Conservation (phyloP, 106 monocot species). For the Gastrodia elata region DNA sequence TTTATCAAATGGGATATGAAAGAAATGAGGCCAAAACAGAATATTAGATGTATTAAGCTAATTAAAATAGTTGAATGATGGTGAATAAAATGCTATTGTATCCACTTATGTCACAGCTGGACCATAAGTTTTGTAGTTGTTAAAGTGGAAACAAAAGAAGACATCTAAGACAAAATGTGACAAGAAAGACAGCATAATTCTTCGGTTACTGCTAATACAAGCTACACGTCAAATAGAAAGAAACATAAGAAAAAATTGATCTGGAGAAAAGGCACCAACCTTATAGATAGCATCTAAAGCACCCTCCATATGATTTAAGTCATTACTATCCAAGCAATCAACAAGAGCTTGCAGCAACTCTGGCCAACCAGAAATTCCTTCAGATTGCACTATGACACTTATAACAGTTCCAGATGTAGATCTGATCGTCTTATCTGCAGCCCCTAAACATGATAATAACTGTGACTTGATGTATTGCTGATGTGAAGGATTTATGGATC, state of each 20-base stretch:
- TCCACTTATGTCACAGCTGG: neutral
- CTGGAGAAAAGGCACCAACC: constrained; percentile 22
- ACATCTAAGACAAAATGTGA: neutral
- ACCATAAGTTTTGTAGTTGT: neutral
- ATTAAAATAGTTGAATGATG: neutral
- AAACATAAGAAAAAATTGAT: neutral
- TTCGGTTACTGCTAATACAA: neutral
- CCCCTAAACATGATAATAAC: constrained; percentile 73
- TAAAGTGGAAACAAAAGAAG: neutral
- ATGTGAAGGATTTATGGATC: constrained; percentile 41
- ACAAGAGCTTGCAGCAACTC: constrained; percentile 90
- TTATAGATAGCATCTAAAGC: constrained; percentile 95
- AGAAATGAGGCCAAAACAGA: neutral
- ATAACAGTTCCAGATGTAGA: constrained; percentile 95
- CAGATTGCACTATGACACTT: constrained; percentile 71
- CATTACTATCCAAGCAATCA: constrained; percentile 86
- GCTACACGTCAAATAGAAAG: neutral
- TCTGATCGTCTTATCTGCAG: constrained; percentile 65
- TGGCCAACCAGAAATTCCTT: constrained; percentile 62
- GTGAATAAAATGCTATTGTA: neutral
- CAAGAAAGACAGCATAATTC: neutral
- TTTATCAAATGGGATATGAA: neutral
- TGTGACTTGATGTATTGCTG: constrained; percentile 85
- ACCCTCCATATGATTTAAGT: constrained; percentile 93
- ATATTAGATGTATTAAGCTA: neutral